A percentile compares a stretch with the other conserved stretches of the same genome.
phyloP scores from a whole-genome alignment of 2,329 filamentous ascomycete species.

The Penicillium palitans region DNA sequence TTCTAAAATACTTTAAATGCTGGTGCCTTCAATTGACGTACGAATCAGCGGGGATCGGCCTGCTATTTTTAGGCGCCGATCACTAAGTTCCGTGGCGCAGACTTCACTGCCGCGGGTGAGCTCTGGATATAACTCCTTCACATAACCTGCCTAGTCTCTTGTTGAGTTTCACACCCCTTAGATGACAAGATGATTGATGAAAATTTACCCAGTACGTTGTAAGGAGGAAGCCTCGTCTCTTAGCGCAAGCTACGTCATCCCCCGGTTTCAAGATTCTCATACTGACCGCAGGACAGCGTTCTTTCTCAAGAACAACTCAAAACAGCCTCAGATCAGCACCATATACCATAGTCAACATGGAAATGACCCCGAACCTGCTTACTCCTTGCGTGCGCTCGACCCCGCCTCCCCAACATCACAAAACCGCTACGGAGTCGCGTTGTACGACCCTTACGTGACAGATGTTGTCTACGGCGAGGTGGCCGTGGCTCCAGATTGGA shows the following conservation, averaged over 20 bases:
- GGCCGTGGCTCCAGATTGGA: slow-evolving; percentile 79
- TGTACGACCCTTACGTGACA: slow-evolving; percentile 78
- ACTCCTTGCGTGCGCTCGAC: slow-evolving; percentile 75
- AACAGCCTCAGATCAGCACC: slow-evolving; percentile 39
- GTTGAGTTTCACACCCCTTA: neutral
- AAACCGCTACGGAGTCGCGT: slow-evolving; percentile 82
- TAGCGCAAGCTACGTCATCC: slow-evolving; percentile 17
- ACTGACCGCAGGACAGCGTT: slow-evolving; percentile 49
- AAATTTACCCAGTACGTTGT: slow-evolving; percentile 70
- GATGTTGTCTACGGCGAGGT: slow-evolving; percentile 88
- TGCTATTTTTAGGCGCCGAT: slow-evolving; percentile 30
- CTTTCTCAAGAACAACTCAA: slow-evolving; percentile 56
- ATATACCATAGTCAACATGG: slow-evolving; percentile 65
- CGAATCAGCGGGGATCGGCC: slow-evolving; percentile 5
- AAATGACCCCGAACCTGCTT: slow-evolving; percentile 75
- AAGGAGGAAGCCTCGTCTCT: slow-evolving; percentile 22
- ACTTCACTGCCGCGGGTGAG: neutral
- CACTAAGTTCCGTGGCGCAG: slow-evolving; percentile 21
- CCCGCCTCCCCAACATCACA: slow-evolving; percentile 67
- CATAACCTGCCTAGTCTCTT: neutral
- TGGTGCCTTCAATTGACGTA: slow-evolving; percentile 5
- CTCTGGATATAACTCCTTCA: slow-evolving; percentile 11
- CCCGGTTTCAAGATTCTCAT: neutral
- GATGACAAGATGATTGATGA: slow-evolving; percentile 75
- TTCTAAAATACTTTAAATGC: neutral